phyloP scores from a whole-genome alignment of 129 eudicot genomes.

The Centrapalus pauciflorus region DNA sequence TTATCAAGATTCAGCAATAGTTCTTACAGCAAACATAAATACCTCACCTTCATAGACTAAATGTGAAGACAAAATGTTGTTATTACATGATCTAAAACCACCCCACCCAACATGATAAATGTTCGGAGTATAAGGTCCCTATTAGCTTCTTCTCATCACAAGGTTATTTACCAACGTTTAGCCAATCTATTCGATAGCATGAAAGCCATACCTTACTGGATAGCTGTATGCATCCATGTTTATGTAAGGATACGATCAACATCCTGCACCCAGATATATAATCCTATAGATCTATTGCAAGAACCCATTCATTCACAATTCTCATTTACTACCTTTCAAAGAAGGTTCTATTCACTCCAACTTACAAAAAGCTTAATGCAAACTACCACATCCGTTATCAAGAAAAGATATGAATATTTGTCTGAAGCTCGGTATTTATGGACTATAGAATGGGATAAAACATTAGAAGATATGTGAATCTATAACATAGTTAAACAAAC shows the following conservation, averaged over 20 bases:
- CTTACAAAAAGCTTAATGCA: not conserved
- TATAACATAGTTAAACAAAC: not conserved
- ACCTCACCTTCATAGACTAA: not conserved
- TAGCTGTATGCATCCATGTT: too few species aligned
- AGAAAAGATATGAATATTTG: not conserved
- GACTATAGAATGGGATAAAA: not conserved
- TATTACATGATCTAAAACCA: not conserved
- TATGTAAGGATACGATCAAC: too few species aligned
- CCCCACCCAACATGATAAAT: not conserved
- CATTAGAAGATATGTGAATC: not conserved
- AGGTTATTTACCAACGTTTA: not conserved
- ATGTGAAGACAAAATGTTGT: not conserved
- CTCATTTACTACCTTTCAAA: not conserved
- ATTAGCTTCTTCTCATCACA: not conserved
- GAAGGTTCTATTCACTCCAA: not conserved
- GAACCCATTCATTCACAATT: not conserved
- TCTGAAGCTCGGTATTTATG: not conserved
- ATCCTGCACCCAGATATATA: not conserved
- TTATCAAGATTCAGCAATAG: not conserved
- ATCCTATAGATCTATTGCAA: not conserved
- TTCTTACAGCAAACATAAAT: not conserved
- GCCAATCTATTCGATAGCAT: not conserved
- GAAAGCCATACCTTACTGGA: too few species aligned
- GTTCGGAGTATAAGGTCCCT: not conserved
- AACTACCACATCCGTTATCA: not conserved